These are phyloP conservation scores for Strobilomyces confusus DNA, from an alignment of 768 basidiomycete species.

Conservation along the genomic window DNA sequence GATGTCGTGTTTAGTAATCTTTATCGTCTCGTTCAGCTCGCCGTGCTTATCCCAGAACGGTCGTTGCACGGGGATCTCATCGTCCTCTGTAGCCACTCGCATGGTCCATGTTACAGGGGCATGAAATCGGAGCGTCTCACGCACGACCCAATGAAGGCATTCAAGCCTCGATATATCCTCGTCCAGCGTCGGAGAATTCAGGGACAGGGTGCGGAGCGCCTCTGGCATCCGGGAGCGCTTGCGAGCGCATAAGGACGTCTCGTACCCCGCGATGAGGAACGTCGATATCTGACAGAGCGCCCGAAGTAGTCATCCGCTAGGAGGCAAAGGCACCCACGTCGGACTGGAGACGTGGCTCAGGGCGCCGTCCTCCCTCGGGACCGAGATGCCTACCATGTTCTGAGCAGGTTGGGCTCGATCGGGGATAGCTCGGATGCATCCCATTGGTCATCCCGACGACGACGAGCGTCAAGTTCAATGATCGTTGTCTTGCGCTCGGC, in stretches of 20 bases:
- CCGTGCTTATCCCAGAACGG: slow-evolving; percentile 34
- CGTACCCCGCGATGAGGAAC: slow-evolving; percentile 63
- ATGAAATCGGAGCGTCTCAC: slow-evolving; percentile 53
- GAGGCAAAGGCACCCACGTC: slow-evolving; percentile 43
- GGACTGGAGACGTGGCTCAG: slow-evolving; percentile 32
- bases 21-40: slow-evolving; percentile 31
- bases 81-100: slow-evolving; percentile 46
- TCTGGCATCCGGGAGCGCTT: slow-evolving; percentile 43
- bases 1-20: slow-evolving; percentile 46
- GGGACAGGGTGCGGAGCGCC: slow-evolving; percentile 36
- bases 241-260: slow-evolving; percentile 60
- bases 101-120: slow-evolving; percentile 58
- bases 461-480: slow-evolving; percentile 23
- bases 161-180: slow-evolving; percentile 38
- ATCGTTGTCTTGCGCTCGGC: slow-evolving; percentile 43
- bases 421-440: neutral
- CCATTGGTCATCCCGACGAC: slow-evolving; percentile 15
- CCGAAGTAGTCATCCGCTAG: slow-evolving; percentile 51
- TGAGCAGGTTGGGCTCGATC: slow-evolving; percentile 43
- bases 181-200: slow-evolving; percentile 15
- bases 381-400: slow-evolving; percentile 41
- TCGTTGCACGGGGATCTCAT: slow-evolving; percentile 47
- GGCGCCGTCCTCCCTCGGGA: neutral
- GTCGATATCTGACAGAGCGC: slow-evolving; percentile 61
- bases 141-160: slow-evolving; percentile 60